phyloP scores from a whole-genome alignment of 1,139 yeast species.

The Protomyces pachydermus region DNA sequence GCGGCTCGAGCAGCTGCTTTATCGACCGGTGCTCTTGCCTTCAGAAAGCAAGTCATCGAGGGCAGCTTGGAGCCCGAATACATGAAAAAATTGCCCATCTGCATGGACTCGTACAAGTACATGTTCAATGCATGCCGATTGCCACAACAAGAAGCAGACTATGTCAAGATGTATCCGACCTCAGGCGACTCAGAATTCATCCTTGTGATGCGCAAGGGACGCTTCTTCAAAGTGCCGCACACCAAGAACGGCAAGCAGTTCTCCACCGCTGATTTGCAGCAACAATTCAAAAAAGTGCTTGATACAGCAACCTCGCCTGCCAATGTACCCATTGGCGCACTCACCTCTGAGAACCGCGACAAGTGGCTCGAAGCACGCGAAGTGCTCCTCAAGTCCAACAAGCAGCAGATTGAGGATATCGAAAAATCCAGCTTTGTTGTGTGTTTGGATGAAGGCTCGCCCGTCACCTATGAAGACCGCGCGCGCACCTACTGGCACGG shows the following conservation, averaged over 20 bases:
- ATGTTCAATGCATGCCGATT: conserved; percentile 89
- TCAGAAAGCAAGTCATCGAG: conserved; percentile 41
- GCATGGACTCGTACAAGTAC: conserved; percentile 88
- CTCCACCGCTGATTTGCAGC: conserved; percentile 58
- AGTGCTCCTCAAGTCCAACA: conserved; percentile 51
- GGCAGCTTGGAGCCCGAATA: conserved; percentile 61
- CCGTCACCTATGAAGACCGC: conserved; percentile 78
- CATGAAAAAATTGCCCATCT: conserved; percentile 73
- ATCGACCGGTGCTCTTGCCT: conserved; percentile 42
- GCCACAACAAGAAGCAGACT: conserved; percentile 59
- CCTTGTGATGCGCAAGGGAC: conserved; percentile 67
- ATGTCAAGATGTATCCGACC: conserved; percentile 46
- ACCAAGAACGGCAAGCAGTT: conserved; percentile 50
- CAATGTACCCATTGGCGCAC: conserved; percentile 63
- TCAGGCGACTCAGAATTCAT: conserved; percentile 57
- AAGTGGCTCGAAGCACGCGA: conserved; percentile 64
- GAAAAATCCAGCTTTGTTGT: conserved; percentile 75
- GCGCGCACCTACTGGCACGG: conserved; percentile 93
- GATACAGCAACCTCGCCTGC: conserved; percentile 46
- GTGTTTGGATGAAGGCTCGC: conserved; percentile 68
- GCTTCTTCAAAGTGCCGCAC: conserved; percentile 74
- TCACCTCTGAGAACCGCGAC: conserved; percentile 84
- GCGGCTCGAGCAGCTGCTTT: conserved; percentile 69
- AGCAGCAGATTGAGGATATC: conserved; percentile 59
- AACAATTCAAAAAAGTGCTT: conserved; percentile 54